Percentiles rank a stretch among this genome's conserved stretches.
phyloP scores from a whole-genome alignment of 306 rosid species.

The Fagus crenata region DNA sequence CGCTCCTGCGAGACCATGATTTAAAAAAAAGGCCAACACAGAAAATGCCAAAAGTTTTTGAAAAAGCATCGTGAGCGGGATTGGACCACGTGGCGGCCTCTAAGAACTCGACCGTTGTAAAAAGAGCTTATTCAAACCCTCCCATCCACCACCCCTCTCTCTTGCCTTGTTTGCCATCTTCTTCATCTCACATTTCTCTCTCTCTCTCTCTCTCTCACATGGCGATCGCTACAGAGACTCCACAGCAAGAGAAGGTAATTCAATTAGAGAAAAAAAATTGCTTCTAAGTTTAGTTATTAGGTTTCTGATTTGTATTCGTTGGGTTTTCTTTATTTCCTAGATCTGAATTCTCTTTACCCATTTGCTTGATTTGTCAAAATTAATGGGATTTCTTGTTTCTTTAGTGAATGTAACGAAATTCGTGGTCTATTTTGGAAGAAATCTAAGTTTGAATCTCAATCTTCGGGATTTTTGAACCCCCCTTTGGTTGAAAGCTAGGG shows the following conservation, averaged over 20 bases:
- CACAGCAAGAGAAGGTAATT: constrained; percentile 61
- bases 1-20: not conserved
- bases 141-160: not conserved
- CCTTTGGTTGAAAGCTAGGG: constrained; percentile 15
- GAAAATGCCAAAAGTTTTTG: constrained; percentile 31
- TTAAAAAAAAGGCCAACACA: not conserved
- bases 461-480: constrained; percentile 8
- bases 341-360: constrained; percentile 9
- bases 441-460: not conserved
- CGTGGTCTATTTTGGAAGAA: not conserved
- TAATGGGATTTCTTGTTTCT: not conserved
- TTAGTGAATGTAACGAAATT: not conserved
- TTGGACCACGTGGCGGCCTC: constrained; percentile 51
- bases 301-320: not conserved
- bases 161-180: constrained; percentile 14
- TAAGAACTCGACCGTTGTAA: constrained; percentile 85
- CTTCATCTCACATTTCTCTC: constrained; percentile 14
- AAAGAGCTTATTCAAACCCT: constrained; percentile 30
- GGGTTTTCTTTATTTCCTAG: not conserved
- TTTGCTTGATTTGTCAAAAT: not conserved
- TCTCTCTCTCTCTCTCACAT: constrained; percentile 31
- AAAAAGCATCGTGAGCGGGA: constrained; percentile 43
- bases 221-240: constrained; percentile 80
- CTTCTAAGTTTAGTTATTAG: not conserved
- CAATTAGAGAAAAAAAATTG: not conserved